Percentiles rank a stretch among this genome's conserved stretches.
These are phyloP conservation scores for Closterium sp. DNA, from an alignment of 139 green algal species.

Conservation along the genomic window DNA sequence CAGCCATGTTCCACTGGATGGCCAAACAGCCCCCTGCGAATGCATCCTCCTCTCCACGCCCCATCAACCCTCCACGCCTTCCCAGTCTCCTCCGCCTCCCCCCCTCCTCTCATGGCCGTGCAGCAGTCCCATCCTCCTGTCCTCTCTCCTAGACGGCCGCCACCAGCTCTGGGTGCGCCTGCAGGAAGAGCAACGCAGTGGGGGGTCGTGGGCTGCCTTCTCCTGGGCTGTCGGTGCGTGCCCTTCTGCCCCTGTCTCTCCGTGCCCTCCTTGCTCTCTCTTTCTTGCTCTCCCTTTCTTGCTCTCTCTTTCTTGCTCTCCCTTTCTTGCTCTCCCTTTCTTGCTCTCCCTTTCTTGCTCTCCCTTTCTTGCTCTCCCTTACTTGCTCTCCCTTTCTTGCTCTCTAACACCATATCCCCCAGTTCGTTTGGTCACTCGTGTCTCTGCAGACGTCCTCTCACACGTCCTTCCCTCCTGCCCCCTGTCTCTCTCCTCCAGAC, in stretches of 20 bases:
- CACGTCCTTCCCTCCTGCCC: too few species aligned
- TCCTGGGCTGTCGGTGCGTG: background rate
- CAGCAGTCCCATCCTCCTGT: background rate
- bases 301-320: too few species aligned
- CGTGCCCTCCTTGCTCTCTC: too few species aligned
- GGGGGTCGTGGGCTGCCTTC: background rate
- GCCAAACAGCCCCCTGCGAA: background rate
- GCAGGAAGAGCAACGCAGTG: background rate
- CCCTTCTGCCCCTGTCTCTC: background rate
- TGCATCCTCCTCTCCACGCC: background rate
- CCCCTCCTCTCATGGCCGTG: background rate
- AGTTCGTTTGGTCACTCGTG: too few species aligned
- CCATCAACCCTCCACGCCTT: background rate
- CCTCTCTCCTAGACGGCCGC: background rate
- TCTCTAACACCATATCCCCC: too few species aligned
- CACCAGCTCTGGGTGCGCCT: background rate
- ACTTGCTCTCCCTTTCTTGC: too few species aligned
- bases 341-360: too few species aligned
- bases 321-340: too few species aligned
- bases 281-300: too few species aligned
- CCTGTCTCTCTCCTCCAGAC: background rate
- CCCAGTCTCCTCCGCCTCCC: background rate
- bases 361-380: too few species aligned
- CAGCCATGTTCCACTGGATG: background rate
- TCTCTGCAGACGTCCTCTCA: too few species aligned